Evolutionary conservation across 768 basidiomycete genomes (phyloP).

Genomic region (Tephrocybe rancida): DNA sequence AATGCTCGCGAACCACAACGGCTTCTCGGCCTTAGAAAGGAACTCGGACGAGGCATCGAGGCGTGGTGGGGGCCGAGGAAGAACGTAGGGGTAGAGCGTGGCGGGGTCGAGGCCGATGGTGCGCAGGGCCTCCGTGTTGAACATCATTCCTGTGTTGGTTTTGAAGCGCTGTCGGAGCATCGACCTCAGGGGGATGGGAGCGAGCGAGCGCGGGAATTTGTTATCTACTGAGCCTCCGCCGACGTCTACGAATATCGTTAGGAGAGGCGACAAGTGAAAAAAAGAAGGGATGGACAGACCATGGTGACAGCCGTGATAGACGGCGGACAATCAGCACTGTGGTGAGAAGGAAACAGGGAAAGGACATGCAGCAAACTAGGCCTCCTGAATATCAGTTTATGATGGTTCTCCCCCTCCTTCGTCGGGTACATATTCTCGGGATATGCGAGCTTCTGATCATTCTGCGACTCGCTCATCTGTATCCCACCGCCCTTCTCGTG

Average conservation of each 20-base stretch:
- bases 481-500: background rate
- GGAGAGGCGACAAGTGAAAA: background rate
- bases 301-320: conserved; percentile 41
- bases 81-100: conserved; percentile 37
- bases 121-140: conserved; percentile 47
- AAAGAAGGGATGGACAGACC: conserved; percentile 24
- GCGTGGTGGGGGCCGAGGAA: conserved; percentile 33
- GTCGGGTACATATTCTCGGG: conserved; percentile 36
- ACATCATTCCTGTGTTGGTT: conserved; percentile 59
- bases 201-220: conserved; percentile 39
- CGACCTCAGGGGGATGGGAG: conserved; percentile 63
- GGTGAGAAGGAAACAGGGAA: background rate
- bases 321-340: background rate
- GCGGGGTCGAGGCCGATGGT: conserved; percentile 44
- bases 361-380: conserved; percentile 61
- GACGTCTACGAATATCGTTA: conserved; percentile 37
- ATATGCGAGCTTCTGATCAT: conserved; percentile 27
- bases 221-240: conserved; percentile 61
- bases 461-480: conserved; percentile 4
- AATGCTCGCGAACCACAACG: background rate
- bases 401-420: conserved; percentile 7
- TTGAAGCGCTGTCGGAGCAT: conserved; percentile 73
- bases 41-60: conserved; percentile 11
- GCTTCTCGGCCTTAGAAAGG: background rate
- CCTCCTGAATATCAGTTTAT: conserved; percentile 58